Percentiles rank a stretch among this genome's conserved stretches.
Conservation (phyloP, 2,329 filamentous ascomycete species). For the Pseudogymnoascus sp. region DNA sequence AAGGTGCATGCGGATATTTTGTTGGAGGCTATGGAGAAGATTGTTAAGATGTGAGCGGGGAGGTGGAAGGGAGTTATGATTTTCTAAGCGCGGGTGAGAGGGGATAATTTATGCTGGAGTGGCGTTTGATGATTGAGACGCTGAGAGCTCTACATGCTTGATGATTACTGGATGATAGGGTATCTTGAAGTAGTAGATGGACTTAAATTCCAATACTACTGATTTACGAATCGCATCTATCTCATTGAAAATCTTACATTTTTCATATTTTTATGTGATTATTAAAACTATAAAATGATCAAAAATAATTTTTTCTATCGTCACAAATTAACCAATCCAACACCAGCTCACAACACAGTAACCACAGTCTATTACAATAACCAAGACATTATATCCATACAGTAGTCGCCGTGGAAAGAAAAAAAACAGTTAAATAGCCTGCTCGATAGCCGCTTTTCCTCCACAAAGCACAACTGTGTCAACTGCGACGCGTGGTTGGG, state of each 20-base stretch:
- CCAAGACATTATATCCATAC: no score
- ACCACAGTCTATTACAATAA: no score
- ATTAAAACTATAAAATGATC: no score
- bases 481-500: no score
- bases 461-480: no score
- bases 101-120: not conserved
- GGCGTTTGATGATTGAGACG: not conserved
- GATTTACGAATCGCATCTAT: not conserved
- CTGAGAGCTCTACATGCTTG: not conserved
- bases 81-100: not conserved
- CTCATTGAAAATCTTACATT: not conserved
- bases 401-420: no score
- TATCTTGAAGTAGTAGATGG: not conserved
- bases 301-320: no score
- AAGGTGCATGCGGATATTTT: conserved; percentile 83
- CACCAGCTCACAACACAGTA: no score
- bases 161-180: no score
- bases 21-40: conserved; percentile 63
- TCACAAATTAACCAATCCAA: no score
- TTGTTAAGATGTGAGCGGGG: conserved; percentile 24
- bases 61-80: not conserved
- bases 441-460: no score
- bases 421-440: no score
- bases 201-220: not conserved
- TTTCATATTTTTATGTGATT: not conserved